These are phyloP conservation scores for Termitomyces sp. DNA, from an alignment of 768 basidiomycete species.

Conservation along the genomic window DNA sequence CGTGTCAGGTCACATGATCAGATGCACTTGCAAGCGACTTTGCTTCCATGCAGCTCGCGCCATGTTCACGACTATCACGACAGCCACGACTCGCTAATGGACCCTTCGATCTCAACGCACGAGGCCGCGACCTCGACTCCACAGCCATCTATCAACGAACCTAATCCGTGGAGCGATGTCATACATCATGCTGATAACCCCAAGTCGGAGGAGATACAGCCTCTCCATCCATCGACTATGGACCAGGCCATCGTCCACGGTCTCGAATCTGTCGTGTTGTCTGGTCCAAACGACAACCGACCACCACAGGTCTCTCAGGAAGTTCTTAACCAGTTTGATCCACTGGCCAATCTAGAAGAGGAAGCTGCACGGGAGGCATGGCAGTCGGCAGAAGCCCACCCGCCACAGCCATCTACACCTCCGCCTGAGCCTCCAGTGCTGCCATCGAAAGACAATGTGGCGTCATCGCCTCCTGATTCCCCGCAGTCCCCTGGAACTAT, in stretches of 20 bases:
- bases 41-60: not conserved
- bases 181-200: too few species aligned
- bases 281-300: conserved; percentile 11
- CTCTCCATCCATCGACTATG: conserved; percentile 28
- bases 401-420: conserved; percentile 30
- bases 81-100: conserved; percentile 6
- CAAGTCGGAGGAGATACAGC: conserved; percentile 1
- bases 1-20: not conserved
- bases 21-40: not conserved
- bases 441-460: conserved; percentile 28
- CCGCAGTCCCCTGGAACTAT: conserved; percentile 13
- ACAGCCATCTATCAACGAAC: too few species aligned
- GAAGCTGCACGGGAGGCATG: conserved; percentile 58
- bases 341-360: conserved; percentile 52
- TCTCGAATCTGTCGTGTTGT: conserved; percentile 20
- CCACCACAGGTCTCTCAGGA: conserved; percentile 27
- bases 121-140: too few species aligned
- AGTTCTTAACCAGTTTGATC: conserved; percentile 64
- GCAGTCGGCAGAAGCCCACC: conserved; percentile 57
- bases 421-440: conserved; percentile 21
- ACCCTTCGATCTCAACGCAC: not conserved
- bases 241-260: conserved; percentile 35
- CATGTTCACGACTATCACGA: conserved; percentile 8
- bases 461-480: conserved; percentile 18
- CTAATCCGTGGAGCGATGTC: conserved; percentile 37